These are phyloP conservation scores for Pestalotiopsis sp. DNA, from an alignment of 2,329 filamentous ascomycete species.

Conservation along the genomic window DNA sequence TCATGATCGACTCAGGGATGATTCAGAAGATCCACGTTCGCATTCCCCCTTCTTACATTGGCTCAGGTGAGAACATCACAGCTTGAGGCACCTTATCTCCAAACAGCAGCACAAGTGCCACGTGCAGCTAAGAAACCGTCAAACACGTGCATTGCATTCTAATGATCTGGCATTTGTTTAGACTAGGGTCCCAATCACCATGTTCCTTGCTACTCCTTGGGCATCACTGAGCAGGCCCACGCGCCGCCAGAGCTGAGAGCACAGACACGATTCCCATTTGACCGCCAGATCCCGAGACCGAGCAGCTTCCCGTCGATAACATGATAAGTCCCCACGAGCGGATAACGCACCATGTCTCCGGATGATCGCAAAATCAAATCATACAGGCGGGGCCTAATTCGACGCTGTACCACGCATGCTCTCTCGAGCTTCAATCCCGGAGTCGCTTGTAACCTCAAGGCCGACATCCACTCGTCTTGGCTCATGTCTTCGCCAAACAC, in stretches of 20 bases:
- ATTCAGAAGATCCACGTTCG: no score
- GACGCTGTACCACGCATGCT: constrained; percentile 33
- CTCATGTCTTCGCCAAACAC: constrained; percentile 40
- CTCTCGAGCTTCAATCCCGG: constrained; percentile 13
- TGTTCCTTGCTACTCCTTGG: neutral
- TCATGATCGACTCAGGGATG: no score
- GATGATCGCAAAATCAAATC: constrained; percentile 32
- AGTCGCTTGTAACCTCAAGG: constrained; percentile 22
- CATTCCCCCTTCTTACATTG: no score
- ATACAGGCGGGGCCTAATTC: constrained; percentile 33
- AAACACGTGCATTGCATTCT: no score
- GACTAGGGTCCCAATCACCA: no score
- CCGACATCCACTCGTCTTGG: constrained; percentile 30
- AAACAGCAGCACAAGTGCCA: no score
- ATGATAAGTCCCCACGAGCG: constrained; percentile 39
- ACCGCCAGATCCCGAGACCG: neutral
- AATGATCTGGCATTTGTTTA: no score
- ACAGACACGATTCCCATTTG: neutral
- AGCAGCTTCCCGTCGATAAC: constrained; percentile 12
- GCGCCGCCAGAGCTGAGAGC: neutral
- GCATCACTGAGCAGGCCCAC: neutral
- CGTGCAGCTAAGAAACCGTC: no score
- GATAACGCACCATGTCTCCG: constrained; percentile 26
- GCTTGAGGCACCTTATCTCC: no score
- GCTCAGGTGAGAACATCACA: no score